Conservation (phyloP, 2,329 filamentous ascomycete species). For the Fusarium stilboides region DNA sequence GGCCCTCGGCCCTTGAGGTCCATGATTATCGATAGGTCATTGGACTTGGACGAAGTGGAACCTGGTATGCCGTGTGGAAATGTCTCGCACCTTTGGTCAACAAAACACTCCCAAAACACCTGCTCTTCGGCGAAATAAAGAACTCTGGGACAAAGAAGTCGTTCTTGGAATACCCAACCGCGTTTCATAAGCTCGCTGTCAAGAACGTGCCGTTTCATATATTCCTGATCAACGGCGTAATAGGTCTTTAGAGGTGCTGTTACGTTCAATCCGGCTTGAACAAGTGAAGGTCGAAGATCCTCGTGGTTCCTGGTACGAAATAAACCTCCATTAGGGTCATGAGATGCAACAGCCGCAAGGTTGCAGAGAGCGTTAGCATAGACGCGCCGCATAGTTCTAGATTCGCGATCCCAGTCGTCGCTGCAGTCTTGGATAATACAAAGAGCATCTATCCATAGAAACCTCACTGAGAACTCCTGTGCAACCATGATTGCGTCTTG, state of each 20-base stretch:
- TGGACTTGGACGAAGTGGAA: too few species aligned
- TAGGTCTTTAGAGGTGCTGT: background rate
- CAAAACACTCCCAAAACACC: background rate
- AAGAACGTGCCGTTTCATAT: background rate
- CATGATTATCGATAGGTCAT: too few species aligned
- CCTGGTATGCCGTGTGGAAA: background rate
- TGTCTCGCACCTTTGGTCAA: background rate
- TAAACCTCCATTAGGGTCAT: background rate
- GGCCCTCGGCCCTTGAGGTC: too few species aligned
- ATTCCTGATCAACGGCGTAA: background rate
- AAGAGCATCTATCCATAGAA: background rate
- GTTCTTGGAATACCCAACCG: constrained; percentile 1
- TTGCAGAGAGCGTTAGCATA: background rate
- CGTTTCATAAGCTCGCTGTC: background rate
- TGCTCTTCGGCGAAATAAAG: constrained; percentile 2
- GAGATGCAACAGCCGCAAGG: background rate
- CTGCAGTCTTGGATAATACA: background rate
- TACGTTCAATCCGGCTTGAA: background rate
- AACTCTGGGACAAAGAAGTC: background rate
- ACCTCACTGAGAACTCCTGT: background rate
- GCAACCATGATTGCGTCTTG: background rate
- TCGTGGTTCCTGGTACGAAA: background rate
- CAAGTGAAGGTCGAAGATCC: background rate
- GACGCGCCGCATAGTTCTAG: background rate
- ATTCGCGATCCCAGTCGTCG: background rate